phyloP scores from a whole-genome alignment of 306 rosid species.

The Trifolium pratense region DNA sequence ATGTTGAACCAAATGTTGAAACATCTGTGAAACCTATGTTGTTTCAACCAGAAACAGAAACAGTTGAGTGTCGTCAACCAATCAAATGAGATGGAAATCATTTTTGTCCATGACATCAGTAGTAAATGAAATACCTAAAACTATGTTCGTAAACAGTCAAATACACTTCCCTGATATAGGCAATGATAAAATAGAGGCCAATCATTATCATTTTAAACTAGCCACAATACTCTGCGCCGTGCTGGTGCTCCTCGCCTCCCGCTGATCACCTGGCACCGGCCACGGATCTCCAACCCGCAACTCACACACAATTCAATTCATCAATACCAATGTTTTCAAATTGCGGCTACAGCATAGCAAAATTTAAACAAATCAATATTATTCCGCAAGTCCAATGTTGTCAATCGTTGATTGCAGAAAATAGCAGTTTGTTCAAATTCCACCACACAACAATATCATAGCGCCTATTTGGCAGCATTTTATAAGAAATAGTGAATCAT shows the following conservation, averaged over 20 bases:
- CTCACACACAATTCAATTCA: conserved; percentile 1
- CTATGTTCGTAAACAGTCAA: neutral
- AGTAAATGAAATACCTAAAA: conserved; percentile 1
- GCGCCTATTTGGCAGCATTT: too few relatives aligned
- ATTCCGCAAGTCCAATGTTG: neutral
- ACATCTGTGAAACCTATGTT: too few relatives aligned
- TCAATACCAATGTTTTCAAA: neutral
- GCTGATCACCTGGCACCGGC: conserved; percentile 78
- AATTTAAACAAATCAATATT: neutral
- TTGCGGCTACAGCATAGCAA: neutral
- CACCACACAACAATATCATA: neutral
- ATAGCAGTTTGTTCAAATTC: neutral
- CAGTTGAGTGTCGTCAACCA: conserved; percentile 37
- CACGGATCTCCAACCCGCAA: conserved; percentile 70
- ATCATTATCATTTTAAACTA: conserved; percentile 52
- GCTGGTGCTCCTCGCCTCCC: conserved; percentile 84
- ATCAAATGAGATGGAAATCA: too few relatives aligned
- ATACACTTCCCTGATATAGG: conserved; percentile 15
- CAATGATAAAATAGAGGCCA: neutral
- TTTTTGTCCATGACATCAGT: neutral
- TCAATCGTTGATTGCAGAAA: too few relatives aligned
- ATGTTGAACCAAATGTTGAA: too few relatives aligned
- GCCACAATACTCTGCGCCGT: conserved; percentile 82
- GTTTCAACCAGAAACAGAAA: too few relatives aligned
- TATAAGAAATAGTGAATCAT: neutral